phyloP scores from a whole-genome alignment of 202 grass and related monocot genomes.

The Schoenoplectus tabernaemontani region DNA sequence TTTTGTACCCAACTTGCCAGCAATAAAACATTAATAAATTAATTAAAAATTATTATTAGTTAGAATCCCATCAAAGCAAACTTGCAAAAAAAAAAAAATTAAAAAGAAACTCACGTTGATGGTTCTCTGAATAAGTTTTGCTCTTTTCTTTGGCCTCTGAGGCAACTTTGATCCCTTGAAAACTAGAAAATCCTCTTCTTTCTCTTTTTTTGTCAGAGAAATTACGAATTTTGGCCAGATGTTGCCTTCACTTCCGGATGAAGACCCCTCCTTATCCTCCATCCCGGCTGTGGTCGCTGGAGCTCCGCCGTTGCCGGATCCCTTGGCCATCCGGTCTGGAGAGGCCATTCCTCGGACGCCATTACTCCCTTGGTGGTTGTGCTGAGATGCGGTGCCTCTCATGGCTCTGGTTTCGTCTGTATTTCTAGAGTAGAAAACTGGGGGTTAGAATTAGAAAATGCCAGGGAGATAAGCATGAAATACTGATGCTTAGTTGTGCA shows the following conservation, averaged over 20 bases:
- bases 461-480: slow-evolving; percentile 17
- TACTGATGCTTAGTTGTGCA: slow-evolving; percentile 9
- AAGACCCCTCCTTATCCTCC: slow-evolving; percentile 76
- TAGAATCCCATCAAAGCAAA: neutral
- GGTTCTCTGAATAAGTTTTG: slow-evolving; percentile 73
- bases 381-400: slow-evolving; percentile 28
- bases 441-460: slow-evolving; percentile 1
- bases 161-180: slow-evolving; percentile 93
- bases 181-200: slow-evolving; percentile 81
- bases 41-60: neutral
- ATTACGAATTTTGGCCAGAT: slow-evolving; percentile 69
- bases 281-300: slow-evolving; percentile 20
- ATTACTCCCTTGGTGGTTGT: slow-evolving; percentile 37
- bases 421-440: slow-evolving; percentile 33
- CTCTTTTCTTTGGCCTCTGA: slow-evolving; percentile 83
- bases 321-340: slow-evolving; percentile 26
- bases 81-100: neutral
- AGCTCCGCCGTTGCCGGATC: slow-evolving; percentile 27
- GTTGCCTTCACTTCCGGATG: slow-evolving; percentile 61
- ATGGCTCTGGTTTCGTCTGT: slow-evolving; percentile 44
- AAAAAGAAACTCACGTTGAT: slow-evolving; percentile 50
- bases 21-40: neutral
- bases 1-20: slow-evolving; percentile 3
- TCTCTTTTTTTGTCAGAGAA: slow-evolving; percentile 71
- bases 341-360: slow-evolving; percentile 21